Evolutionary conservation across 495 filamentous ascomycete genomes (phyloP), one percentile per base, ranked within the genome.

Genomic region (Glutinoglossum americanum): DNA sequence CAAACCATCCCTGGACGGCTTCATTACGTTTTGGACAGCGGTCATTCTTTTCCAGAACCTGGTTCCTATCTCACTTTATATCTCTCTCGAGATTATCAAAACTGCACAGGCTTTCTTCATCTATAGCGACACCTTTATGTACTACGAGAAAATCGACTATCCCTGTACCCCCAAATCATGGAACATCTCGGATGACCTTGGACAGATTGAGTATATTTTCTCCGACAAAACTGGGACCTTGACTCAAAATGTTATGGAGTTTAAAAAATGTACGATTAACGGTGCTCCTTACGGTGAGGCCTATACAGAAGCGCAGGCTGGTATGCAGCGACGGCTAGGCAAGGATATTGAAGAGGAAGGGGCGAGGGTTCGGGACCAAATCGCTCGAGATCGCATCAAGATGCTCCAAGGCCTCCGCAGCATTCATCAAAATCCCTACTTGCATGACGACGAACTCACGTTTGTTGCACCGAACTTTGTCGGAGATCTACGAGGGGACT

Each of bases 231-330:
- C 93, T 1, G 93, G 93, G 37, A 99, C 93, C 4, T 71, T 99
- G 62, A 99, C 93, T 6, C 93, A 99, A 64, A 99, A 99, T 66
- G 87, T 97, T 54, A 99, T 99, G 93, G 93, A 99, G 70, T 99
- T 96, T 79, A 97, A 96, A 69, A 99, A 99, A 65, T 84, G 81
- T 59, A 93, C 87, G 19, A 81, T 99, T 67, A 96, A 97, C 65
- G 92, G 93, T 10, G 75, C 88, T 56, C 79, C 89, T 9, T 99
- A 99, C 64, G 93, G 93, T 48, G 93, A 97, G 70, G 93, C 93
- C 0, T 97, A 94, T 65, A 97, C 93, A 0, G 93, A 99, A 69
- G 93, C 93, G 0, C 84, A 93, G 67, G 82, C 89, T 53, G 93
- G 93, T 45, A 89, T 97, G 84, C 85, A 92, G 67, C 85, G 87